Percentiles rank a stretch among this genome's conserved stretches.
Conservation (phyloP, 176 grass and related monocot genomes). For the Rhynchospora breviuscula region DNA sequence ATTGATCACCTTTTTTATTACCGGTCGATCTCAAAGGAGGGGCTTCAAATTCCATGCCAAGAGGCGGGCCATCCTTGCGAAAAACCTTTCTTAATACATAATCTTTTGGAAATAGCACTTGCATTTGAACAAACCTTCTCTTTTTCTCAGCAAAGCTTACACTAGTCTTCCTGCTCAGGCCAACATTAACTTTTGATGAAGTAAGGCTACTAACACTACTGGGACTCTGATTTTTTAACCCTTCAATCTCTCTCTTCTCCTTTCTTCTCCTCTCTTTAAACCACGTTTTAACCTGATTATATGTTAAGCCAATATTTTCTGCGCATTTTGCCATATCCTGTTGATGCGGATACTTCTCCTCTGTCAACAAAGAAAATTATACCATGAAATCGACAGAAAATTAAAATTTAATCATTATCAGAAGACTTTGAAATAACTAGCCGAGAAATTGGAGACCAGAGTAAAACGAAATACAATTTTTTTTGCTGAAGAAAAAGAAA, state of each 20-base stretch:
- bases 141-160: conserved; percentile 33
- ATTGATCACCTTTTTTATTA: conserved; percentile 40
- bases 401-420: neutral
- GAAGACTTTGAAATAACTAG: neutral
- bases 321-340: conserved; percentile 56
- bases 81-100: conserved; percentile 76
- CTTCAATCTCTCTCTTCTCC: conserved; percentile 55
- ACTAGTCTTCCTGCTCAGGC: conserved; percentile 27
- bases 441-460: neutral
- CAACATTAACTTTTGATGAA: conserved; percentile 29
- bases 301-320: conserved; percentile 51
- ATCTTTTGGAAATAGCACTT: conserved; percentile 68
- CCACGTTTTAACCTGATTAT: conserved; percentile 81
- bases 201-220: conserved; percentile 18
- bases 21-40: conserved; percentile 27
- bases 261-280: conserved; percentile 97
- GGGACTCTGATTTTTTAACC: conserved; percentile 15
- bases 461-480: neutral
- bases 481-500: neutral
- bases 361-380: conserved; percentile 26
- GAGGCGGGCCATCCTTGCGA: conserved; percentile 81
- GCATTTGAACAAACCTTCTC: conserved; percentile 34
- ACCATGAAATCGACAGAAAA: neutral
- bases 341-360: conserved; percentile 70
- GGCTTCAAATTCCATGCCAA: conserved; percentile 61